Percentiles rank a stretch among this genome's conserved stretches.
Conservation (phyloP, 352 stramenopile species). For the Achlya hypogyna region DNA sequence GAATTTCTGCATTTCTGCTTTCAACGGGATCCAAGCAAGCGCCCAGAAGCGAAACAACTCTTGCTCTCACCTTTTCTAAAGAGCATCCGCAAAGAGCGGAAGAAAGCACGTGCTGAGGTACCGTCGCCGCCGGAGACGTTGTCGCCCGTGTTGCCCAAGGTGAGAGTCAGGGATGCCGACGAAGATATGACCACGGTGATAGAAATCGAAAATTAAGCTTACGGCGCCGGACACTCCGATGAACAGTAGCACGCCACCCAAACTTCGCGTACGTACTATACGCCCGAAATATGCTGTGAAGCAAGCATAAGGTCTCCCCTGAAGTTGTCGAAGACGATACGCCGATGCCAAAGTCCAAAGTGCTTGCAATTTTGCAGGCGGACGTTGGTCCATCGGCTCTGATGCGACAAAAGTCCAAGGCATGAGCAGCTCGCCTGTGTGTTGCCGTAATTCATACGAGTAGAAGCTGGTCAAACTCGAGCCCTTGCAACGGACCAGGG, state of each 20-base stretch:
- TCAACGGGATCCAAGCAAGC: conserved; percentile 52
- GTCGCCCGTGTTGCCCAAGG: background rate
- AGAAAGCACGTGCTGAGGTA: background rate
- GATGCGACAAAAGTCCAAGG: background rate
- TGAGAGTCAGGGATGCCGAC: background rate
- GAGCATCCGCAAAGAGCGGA: background rate
- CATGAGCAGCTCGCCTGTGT: background rate
- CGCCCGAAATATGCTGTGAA: background rate
- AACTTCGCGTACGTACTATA: background rate
- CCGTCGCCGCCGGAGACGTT: background rate
- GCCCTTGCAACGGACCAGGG: background rate
- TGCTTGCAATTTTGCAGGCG: background rate
- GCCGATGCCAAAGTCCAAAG: conserved; percentile 2
- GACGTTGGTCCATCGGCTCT: background rate
- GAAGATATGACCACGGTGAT: background rate
- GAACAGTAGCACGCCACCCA: background rate
- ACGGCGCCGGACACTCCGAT: background rate
- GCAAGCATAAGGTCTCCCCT: no score
- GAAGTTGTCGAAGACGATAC: background rate
- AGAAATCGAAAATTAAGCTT: background rate
- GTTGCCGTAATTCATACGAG: background rate
- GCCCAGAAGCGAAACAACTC: conserved; percentile 83
- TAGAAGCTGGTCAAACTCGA: conserved; percentile 13
- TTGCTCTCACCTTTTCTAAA: conserved; percentile 87
- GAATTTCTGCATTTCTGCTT: conserved; percentile 55